Conservation (phyloP, 768 basidiomycete species). For the Neoboletus magnificus region DNA sequence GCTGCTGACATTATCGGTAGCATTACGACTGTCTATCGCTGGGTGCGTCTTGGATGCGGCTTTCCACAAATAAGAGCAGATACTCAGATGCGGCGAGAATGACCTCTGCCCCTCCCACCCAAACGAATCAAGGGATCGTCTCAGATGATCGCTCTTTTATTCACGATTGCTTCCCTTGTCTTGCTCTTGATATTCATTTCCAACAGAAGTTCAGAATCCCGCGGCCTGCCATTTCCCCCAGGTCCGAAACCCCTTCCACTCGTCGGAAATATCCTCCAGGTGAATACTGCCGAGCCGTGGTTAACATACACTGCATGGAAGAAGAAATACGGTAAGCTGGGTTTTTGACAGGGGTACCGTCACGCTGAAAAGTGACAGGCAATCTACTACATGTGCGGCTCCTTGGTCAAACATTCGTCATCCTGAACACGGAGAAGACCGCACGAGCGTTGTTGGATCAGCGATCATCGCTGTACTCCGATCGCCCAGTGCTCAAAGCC, state of each 20-base stretch:
- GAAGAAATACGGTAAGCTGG: slow-evolving; percentile 29
- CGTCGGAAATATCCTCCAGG: slow-evolving; percentile 26
- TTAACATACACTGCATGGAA: slow-evolving; percentile 35
- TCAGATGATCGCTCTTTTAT: not conserved
- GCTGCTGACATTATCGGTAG: too few relatives aligned
- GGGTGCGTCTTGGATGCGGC: too few relatives aligned
- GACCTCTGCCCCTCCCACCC: not conserved
- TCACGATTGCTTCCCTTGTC: slow-evolving; percentile 1
- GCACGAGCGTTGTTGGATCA: slow-evolving; percentile 27
- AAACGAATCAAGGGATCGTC: not conserved
- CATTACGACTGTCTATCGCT: too few relatives aligned
- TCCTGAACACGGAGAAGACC: slow-evolving; percentile 29
- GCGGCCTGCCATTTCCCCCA: slow-evolving; percentile 24
- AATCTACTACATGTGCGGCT: slow-evolving; percentile 22
- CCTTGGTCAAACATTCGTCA: slow-evolving; percentile 23
- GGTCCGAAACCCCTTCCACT: slow-evolving; percentile 31
- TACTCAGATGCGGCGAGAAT: too few relatives aligned
- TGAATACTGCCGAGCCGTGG: slow-evolving; percentile 32
- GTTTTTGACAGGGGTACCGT: not conserved
- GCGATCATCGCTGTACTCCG: slow-evolving; percentile 27
- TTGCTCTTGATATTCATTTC: slow-evolving; percentile 4
- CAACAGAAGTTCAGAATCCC: not conserved
- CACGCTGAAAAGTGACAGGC: slow-evolving; percentile 10
- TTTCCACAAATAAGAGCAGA: too few relatives aligned
- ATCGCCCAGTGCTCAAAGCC: slow-evolving; percentile 20